phyloP scores from a whole-genome alignment of 192 early-diverging fungal species.

The Coemansia sp. region DNA sequence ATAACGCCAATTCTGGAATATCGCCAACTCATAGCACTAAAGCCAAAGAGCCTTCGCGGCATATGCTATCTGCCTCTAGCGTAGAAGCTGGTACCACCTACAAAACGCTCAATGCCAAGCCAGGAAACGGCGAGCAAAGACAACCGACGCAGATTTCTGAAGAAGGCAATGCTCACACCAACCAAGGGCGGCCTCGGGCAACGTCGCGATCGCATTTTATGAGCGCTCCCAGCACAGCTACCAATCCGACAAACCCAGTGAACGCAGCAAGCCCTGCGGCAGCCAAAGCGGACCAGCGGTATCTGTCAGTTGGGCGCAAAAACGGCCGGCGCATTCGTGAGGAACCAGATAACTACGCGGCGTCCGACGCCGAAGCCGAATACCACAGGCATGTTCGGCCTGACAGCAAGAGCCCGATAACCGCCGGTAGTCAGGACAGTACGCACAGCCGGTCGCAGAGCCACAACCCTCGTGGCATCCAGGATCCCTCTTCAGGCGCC shows the following conservation, averaged over 20 bases:
- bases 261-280: conserved; percentile 2
- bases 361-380: conserved; percentile 22
- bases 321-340: neutral
- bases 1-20: neutral
- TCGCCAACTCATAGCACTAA: conserved; percentile 6
- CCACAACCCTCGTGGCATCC: neutral
- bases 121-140: neutral
- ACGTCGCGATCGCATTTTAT: conserved; percentile 1
- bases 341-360: conserved; percentile 7
- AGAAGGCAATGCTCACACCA: neutral
- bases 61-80: neutral
- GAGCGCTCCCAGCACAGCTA: conserved; percentile 17
- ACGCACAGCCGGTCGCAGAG: conserved; percentile 27
- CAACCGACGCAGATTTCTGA: neutral
- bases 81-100: neutral
- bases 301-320: neutral
- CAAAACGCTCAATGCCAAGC: no score
- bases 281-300: neutral
- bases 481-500: neutral
- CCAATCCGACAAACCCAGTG: neutral
- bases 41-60: neutral
- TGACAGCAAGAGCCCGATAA: conserved; percentile 8
- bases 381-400: conserved; percentile 10
- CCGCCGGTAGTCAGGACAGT: conserved; percentile 3
- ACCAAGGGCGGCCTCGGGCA: neutral